Percentiles rank a stretch among this genome's conserved stretches.
Evolutionary conservation across 169 alveolate genomes (phyloP).

Genomic region (Eimeria necatrix): DNA sequence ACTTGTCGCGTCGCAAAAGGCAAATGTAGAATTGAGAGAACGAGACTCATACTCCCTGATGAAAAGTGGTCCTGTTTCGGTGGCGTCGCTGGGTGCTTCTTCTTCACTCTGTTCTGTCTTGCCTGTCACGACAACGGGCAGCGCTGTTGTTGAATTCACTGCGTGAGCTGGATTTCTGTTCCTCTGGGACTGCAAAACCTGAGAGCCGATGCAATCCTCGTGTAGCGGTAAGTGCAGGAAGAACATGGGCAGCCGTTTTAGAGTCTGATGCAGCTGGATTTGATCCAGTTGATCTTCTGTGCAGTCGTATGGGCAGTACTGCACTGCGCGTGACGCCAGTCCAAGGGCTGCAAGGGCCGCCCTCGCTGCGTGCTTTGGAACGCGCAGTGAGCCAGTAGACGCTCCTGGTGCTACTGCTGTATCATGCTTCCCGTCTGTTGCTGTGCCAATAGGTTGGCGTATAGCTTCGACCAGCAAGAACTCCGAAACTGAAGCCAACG

Average conservation of each 20-base stretch:
- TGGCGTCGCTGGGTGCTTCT: too few relatives aligned
- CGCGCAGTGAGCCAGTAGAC: not conserved
- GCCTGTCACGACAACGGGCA: not conserved
- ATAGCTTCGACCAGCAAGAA: conserved; percentile 33
- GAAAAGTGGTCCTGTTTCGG: not conserved
- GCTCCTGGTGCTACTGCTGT: not conserved
- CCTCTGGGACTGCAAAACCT: not conserved
- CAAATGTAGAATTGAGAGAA: not conserved
- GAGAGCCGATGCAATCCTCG: conserved; percentile 60
- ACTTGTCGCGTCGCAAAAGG: not conserved
- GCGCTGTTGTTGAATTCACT: not conserved
- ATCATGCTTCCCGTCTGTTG: not conserved
- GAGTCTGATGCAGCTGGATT: conserved; percentile 20
- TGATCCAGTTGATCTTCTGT: not conserved
- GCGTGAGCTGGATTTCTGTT: not conserved
- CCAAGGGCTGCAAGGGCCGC: conserved; percentile 57
- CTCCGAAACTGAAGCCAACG: conserved; percentile 19
- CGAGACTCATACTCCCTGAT: conserved; percentile 33
- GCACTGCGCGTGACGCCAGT: conserved; percentile 46
- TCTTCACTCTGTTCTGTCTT: not conserved
- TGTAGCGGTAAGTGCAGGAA: conserved; percentile 27
- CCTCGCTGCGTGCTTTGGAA: conserved; percentile 32
- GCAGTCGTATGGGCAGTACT: not conserved
- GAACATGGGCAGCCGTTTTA: conserved; percentile 46
- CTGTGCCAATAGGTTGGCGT: not conserved